A percentile compares a stretch with the other conserved stretches of the same genome.
These are phyloP conservation scores for Gynochthodes officinalis DNA, from an alignment of 257 asterid species.

Conservation along the genomic window DNA sequence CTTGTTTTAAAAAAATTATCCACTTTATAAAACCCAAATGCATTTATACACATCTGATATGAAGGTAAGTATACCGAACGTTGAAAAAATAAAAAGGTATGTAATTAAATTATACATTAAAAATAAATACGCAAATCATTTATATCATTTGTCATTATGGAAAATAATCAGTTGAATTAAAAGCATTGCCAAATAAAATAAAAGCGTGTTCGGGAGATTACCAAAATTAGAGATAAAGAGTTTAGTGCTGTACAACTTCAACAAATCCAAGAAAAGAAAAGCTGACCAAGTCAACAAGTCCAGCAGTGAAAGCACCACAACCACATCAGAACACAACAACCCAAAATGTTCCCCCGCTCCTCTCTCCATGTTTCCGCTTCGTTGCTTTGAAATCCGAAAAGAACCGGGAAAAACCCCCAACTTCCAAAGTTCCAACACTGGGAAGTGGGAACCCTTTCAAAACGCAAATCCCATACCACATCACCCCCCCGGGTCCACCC, in stretches of 20 bases:
- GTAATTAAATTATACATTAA: no score
- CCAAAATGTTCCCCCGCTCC: slow-evolving; percentile 8
- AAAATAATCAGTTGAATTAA: no score
- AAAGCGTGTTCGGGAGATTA: no score
- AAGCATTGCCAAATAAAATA: no score
- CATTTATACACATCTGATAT: no score
- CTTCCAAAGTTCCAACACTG: slow-evolving; percentile 10
- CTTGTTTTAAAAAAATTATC: no score
- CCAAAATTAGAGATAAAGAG: not conserved
- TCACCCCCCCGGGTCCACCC: not conserved
- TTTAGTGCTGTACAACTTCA: no score
- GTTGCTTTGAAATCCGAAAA: slow-evolving; percentile 17
- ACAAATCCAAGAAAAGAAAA: not conserved
- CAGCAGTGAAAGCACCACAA: slow-evolving; percentile 13
- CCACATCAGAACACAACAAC: not conserved
- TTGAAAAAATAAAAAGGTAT: no score
- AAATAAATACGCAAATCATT: no score
- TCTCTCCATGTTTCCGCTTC: not conserved
- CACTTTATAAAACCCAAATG: no score
- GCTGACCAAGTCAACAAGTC: slow-evolving; percentile 14
- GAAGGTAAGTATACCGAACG: no score
- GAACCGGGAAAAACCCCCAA: slow-evolving; percentile 2
- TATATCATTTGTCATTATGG: no score
- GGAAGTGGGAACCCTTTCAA: slow-evolving; percentile 9
- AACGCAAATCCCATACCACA: not conserved